These are phyloP conservation scores for Tuber magnatum DNA, from an alignment of 495 filamentous ascomycete genomes.

Conservation along the genomic window DNA sequence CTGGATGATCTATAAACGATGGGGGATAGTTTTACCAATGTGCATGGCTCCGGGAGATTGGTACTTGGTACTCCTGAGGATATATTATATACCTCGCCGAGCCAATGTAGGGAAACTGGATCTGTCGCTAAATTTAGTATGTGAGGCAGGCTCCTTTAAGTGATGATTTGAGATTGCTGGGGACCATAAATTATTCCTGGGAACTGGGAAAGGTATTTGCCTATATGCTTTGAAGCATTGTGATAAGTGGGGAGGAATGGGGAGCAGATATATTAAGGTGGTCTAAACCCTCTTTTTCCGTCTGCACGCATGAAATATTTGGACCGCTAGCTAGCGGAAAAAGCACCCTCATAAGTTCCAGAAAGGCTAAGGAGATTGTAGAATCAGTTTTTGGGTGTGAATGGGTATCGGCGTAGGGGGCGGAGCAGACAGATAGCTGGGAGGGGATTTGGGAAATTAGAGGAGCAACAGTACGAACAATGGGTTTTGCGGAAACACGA, in stretches of 20 bases:
- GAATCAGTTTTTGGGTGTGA: neutral
- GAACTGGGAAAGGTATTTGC: neutral
- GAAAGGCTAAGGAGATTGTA: neutral
- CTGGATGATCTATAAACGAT: neutral
- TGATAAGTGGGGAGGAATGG: neutral
- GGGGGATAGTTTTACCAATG: neutral
- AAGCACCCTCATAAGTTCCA: neutral
- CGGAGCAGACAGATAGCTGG: neutral
- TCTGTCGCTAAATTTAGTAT: neutral
- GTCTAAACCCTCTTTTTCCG: neutral
- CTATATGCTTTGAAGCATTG: neutral
- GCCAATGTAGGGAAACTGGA: neutral
- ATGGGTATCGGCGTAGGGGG: neutral
- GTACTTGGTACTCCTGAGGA: neutral
- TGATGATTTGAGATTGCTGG: neutral
- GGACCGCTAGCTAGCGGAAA: neutral
- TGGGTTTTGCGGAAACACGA: neutral
- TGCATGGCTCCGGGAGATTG: neutral
- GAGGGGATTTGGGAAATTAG: neutral
- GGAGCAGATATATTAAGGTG: neutral
- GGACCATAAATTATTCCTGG: neutral
- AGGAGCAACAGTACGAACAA: neutral
- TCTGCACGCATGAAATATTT: neutral
- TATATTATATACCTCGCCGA: neutral
- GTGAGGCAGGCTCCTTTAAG: neutral